These are phyloP conservation scores for Chalciporus piperatus DNA, from an alignment of 768 basidiomycete species.

Conservation along the genomic window DNA sequence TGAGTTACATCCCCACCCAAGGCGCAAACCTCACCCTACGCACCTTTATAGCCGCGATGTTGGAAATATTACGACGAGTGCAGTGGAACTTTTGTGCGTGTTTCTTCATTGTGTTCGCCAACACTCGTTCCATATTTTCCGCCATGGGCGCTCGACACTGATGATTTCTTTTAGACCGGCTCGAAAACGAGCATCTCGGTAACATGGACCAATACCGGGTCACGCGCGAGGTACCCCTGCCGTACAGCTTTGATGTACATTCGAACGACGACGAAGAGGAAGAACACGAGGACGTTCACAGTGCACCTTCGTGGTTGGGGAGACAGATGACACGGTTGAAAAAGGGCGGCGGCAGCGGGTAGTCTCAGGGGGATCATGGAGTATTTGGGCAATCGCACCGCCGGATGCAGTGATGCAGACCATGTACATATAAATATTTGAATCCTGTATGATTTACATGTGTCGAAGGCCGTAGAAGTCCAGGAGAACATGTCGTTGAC, in stretches of 20 bases:
- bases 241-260: conserved; percentile 57
- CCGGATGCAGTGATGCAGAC: too few relatives aligned
- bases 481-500: too few relatives aligned
- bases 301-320: conserved; percentile 4
- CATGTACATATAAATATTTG: too few relatives aligned
- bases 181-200: conserved; percentile 90
- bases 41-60: conserved; percentile 61
- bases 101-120: conserved; percentile 3
- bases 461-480: too few relatives aligned
- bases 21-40: conserved; percentile 52
- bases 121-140: too few relatives aligned
- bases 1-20: conserved; percentile 63
- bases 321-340: conserved; percentile 19
- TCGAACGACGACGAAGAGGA: conserved; percentile 48
- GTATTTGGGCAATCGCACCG: too few relatives aligned
- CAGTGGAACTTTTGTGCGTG: conserved; percentile 90
- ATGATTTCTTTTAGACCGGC: conserved; percentile 48
- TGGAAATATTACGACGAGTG: conserved; percentile 78
- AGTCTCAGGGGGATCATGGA: too few relatives aligned
- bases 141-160: neutral
- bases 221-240: conserved; percentile 80
- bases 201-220: conserved; percentile 92
- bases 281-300: conserved; percentile 26
- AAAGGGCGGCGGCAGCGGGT: neutral
- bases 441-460: too few relatives aligned